Evolutionary conservation across 2,329 filamentous ascomycete genomes (phyloP), one percentile per base, ranked within the genome.

Genomic region (Fusarium odoratissimum): DNA sequence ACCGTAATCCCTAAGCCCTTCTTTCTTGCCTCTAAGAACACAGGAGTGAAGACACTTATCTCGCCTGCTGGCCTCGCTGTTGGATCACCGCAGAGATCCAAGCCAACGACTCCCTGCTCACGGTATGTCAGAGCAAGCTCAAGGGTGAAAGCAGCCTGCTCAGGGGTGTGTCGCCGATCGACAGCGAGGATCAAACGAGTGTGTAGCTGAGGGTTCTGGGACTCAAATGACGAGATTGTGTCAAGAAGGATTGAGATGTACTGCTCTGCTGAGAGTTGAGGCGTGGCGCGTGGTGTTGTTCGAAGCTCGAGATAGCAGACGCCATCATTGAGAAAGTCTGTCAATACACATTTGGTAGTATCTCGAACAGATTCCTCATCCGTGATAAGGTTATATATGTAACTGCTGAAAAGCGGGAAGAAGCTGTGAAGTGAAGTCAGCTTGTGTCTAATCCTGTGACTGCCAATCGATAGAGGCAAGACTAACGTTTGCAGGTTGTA

Each of bases 61-160:
- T 90, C 86, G 14, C 91, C 90, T 70, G 84, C 86, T 1, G 86
- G 83, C 3, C 79, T 77, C 3, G 77, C 79, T 11, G 79, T 77
- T 1, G 93, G 93, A 77, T 97, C 90, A 23, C 94, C 94, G 80
- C 93, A 95, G 25, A 96, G 87, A 77, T 96, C 94, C 28, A 96
- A 81, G 19, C 91, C 93, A 2, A 95, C 91, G 8, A 95, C 88
- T 23, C 90, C 89, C 8, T 81, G 78, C 41, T 76, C 71, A 19
- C 81, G 82, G 78, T 91, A 88, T 64, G 83, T 82, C 51, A 87
- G 79, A 3, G 92, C 92, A 3, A 96, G 85, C 23, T 87, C 82
- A 30, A 95, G 86, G 7, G 91, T 88, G 67, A 91, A 84, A n/a
- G 84, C 76, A 0, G 93, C 93, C 70, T 92, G 88, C 3, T 82